These are phyloP conservation scores for Castanea crenata DNA, from an alignment of 306 rosid species.

Conservation along the genomic window DNA sequence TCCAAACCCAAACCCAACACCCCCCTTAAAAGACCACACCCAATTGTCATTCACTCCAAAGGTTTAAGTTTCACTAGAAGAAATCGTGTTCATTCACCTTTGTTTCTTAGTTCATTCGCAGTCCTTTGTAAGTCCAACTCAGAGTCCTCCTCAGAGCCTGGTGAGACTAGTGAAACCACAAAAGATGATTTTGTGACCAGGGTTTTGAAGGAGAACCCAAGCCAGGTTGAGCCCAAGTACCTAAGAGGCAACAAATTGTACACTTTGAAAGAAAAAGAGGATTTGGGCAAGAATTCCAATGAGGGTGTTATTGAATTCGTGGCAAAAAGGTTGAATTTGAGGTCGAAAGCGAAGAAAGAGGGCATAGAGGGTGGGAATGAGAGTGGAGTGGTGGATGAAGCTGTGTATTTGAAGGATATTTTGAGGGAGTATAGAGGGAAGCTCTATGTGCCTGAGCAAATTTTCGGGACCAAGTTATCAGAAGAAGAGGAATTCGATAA, in stretches of 20 bases:
- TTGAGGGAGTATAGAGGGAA: conserved; percentile 89
- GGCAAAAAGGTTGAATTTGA: conserved; percentile 46
- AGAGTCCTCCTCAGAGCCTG: conserved; percentile 26
- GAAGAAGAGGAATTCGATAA: conserved; percentile 76
- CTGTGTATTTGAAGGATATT: conserved; percentile 75
- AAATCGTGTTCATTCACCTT: conserved; percentile 20
- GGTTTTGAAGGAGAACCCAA: conserved; percentile 87
- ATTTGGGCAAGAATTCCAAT: conserved; percentile 38
- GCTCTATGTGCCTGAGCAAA: conserved; percentile 92
- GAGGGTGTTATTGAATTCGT: conserved; percentile 39
- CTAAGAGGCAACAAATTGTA: conserved; percentile 65
- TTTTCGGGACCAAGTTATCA: conserved; percentile 53
- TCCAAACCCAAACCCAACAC: conserved; percentile 37
- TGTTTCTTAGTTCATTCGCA: conserved; percentile 39
- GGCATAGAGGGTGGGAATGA: conserved; percentile 32
- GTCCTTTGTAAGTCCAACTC: conserved; percentile 47
- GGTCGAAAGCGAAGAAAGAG: conserved; percentile 29
- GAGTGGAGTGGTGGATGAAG: conserved; percentile 32
- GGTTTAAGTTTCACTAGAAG: conserved; percentile 32
- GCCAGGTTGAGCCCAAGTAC: conserved; percentile 85
- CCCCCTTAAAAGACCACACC: conserved; percentile 26
- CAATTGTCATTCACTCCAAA: conserved; percentile 14
- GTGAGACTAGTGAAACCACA: conserved; percentile 24
- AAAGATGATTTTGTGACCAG: conserved; percentile 71
- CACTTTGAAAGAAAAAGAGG: conserved; percentile 62